phyloP scores from a whole-genome alignment of 2,329 filamentous ascomycete species.

The Sporothrix curviconia region DNA sequence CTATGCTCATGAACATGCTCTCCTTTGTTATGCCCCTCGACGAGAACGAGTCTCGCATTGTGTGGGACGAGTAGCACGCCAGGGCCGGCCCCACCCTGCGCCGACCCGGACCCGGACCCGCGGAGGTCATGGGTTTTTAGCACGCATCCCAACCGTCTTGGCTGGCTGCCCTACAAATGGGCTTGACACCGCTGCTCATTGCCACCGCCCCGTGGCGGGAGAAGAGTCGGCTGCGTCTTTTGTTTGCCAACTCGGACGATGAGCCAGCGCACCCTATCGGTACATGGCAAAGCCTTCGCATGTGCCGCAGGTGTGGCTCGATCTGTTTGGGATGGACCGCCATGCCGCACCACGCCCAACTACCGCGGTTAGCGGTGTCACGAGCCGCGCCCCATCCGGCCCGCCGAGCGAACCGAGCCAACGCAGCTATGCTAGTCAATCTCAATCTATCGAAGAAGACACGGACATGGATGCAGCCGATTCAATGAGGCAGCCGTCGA shows the following conservation, averaged over 20 bases:
- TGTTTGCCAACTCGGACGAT: constrained; percentile 19
- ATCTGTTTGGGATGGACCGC: constrained; percentile 18
- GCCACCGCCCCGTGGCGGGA: constrained; percentile 18
- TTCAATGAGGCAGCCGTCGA: too few relatives aligned
- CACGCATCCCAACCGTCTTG: constrained; percentile 17
- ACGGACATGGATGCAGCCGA: not conserved
- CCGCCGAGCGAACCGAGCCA: too few relatives aligned
- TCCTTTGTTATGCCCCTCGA: constrained; percentile 21
- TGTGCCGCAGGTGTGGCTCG: constrained; percentile 19
- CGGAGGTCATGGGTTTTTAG: constrained; percentile 22
- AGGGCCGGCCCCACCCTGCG: not conserved
- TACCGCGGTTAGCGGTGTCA: constrained; percentile 3
- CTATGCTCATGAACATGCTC: constrained; percentile 23
- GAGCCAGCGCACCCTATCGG: constrained; percentile 18
- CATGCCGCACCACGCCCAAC: not conserved
- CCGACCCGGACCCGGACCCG: constrained; percentile 16
- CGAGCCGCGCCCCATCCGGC: not conserved
- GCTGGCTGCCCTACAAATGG: constrained; percentile 21
- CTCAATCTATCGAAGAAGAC: not conserved
- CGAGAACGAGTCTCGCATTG: constrained; percentile 8
- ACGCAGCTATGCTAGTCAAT: not conserved
- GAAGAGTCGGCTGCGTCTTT: constrained; percentile 14
- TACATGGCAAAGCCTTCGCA: constrained; percentile 18
- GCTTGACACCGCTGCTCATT: constrained; percentile 19
- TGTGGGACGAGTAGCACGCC: constrained; percentile 1